A percentile compares a stretch with the other conserved stretches of the same genome.
These are phyloP conservation scores for Kodamaea neixiangensis DNA, from an alignment of 805 yeast genomes.

Conservation along the genomic window DNA sequence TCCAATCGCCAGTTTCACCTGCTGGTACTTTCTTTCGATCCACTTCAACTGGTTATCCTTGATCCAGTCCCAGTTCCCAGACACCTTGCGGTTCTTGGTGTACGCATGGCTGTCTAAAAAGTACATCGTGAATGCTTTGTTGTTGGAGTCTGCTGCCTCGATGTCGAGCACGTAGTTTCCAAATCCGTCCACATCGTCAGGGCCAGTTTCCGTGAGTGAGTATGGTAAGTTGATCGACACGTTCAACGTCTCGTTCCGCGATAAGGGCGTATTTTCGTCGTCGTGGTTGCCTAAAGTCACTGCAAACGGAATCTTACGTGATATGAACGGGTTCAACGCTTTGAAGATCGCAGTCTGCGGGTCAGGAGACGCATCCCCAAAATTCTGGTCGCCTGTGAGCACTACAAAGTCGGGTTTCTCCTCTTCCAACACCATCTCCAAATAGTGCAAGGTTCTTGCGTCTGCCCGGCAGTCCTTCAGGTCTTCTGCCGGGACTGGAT, in stretches of 20 bases:
- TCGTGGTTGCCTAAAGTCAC: conserved; percentile 92
- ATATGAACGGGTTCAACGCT: conserved; percentile 67
- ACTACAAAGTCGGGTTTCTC: conserved; percentile 87
- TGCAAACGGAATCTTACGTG: conserved; percentile 77
- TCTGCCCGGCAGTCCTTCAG: conserved; percentile 73
- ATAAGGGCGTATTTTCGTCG: conserved; percentile 69
- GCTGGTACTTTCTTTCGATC: conserved; percentile 36
- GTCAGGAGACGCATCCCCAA: conserved; percentile 79
- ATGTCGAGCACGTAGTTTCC: conserved; percentile 76
- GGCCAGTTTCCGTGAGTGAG: conserved; percentile 63
- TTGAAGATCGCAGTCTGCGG: conserved; percentile 81
- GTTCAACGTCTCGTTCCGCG: conserved; percentile 60
- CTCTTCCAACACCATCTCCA: conserved; percentile 61
- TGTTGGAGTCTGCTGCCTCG: conserved; percentile 34
- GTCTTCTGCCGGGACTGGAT: conserved; percentile 58
- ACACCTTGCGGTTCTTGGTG: conserved; percentile 62
- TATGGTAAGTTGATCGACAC: conserved; percentile 63
- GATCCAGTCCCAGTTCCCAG: conserved; percentile 86
- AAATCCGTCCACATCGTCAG: conserved; percentile 69
- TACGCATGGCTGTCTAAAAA: conserved; percentile 85
- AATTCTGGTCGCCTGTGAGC: conserved; percentile 88
- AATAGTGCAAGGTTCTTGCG: conserved; percentile 61
- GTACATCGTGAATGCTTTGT: conserved; percentile 59
- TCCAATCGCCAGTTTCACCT: conserved; percentile 22
- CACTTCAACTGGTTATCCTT: conserved; percentile 67